Evolutionary conservation across 495 filamentous ascomycete genomes (phyloP), one percentile per base, ranked within the genome.

Genomic region (Cercophora sp.): DNA sequence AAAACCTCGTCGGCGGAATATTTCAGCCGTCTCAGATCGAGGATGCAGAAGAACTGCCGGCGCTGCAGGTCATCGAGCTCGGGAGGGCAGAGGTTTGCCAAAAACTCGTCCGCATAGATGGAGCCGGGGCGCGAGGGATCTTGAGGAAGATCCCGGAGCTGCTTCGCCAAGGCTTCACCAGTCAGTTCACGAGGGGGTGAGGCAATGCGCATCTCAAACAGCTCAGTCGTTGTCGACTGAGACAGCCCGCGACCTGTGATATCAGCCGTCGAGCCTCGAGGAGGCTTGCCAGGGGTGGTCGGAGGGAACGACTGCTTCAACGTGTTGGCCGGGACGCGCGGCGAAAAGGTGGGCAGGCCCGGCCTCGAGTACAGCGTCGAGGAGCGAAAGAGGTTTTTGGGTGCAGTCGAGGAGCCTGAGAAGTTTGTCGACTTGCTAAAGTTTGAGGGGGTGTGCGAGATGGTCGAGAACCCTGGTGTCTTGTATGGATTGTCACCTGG

Each of bases 1-100:
- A 78, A 78, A 16, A 78, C 73, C 48, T 78, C 75, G 42, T 78
- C 62, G 19, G 75, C 75, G 23, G 75, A 70, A 55, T 77, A 77
- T 58, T 78, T 78, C 23, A 78, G 64, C 36, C 75, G 73, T 35
- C 75, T 69, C 50, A 78, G 62, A 58, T 78, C 75, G 29, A 78
- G 74, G 44, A 78, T 71, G 50, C 75, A 78, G 56, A 77, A 78
- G 54, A 76, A 78, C 70, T 77, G 75, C 45, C 70, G 68, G 22
- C 72, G 63, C 59, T 77, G 71, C 15, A 70, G 63, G 34, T 78
- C 74, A 49, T 75, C 72, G 31, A 78, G 65, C 27, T 73, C 65
- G 10, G 67, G 56, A 2, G 75, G 75, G 57, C 75, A 78, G 52
- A 72, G 72, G 41, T 74, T 68, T 2, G 69, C 68, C 9, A 78